A percentile compares a stretch with the other conserved stretches of the same genome.
Conservation (phyloP, 257 asterid species). For the Scutellaria minor region DNA sequence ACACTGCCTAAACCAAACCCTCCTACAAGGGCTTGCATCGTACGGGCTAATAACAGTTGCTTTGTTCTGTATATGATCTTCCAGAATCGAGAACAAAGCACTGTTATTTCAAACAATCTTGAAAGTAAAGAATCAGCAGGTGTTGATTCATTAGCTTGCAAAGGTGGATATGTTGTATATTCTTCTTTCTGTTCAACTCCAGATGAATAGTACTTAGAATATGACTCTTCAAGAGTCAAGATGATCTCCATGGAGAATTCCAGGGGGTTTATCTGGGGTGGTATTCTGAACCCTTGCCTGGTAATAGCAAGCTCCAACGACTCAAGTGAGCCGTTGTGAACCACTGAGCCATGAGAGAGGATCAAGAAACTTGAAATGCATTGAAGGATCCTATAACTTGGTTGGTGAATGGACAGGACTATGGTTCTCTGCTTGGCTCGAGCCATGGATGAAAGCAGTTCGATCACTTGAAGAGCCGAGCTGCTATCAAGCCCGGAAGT, state of each 20-base stretch:
- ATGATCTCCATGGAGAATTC: constrained; percentile 86
- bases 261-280: constrained; percentile 73
- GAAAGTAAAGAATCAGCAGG: constrained; percentile 26
- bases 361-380: constrained; percentile 66
- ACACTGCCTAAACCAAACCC: constrained; percentile 86
- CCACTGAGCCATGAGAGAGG: constrained; percentile 74
- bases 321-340: constrained; percentile 70
- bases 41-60: constrained; percentile 80
- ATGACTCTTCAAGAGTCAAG: constrained; percentile 53
- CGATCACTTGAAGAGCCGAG: constrained; percentile 86
- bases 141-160: constrained; percentile 9
- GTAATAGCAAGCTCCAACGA: constrained; percentile 58
- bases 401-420: constrained; percentile 79
- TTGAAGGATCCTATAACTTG: constrained; percentile 78
- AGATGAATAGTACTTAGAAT: constrained; percentile 36
- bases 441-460: constrained; percentile 77
- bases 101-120: constrained; percentile 52
- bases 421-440: constrained; percentile 62
- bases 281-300: constrained; percentile 58
- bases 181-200: constrained; percentile 24
- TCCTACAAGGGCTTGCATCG: constrained; percentile 87
- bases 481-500: constrained; percentile 90
- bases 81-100: constrained; percentile 70
- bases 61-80: constrained; percentile 86
- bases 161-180: constrained; percentile 28